Evolutionary conservation across 2,329 filamentous ascomycete genomes (phyloP).

Genomic region (Colletotrichum sp.): DNA sequence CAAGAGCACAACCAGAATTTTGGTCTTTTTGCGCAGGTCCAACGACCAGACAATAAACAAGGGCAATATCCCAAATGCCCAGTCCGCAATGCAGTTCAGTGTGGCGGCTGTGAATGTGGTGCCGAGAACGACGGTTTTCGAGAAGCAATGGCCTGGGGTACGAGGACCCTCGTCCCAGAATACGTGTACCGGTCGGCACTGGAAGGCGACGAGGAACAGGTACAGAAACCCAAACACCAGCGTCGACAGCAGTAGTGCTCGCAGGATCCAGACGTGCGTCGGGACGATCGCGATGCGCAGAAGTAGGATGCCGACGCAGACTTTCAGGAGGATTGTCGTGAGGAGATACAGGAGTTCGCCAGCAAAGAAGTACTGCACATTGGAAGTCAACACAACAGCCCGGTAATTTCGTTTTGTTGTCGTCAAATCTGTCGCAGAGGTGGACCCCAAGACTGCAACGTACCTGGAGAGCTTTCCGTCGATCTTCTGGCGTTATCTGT

Average conservation of each 20-base stretch:
- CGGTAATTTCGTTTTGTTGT: background rate
- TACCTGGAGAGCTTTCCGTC: conserved; percentile 32
- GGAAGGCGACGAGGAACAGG: conserved; percentile 43
- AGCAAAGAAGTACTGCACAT: conserved; percentile 36
- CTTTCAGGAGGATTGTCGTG: conserved; percentile 31
- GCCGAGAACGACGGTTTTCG: conserved; percentile 26
- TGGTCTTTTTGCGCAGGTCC: conserved; percentile 41
- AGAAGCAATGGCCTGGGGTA: conserved; percentile 32
- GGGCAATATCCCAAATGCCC: conserved; percentile 42
- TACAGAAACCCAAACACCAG: conserved; percentile 39
- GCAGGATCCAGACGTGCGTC: conserved; percentile 38
- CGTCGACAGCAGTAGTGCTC: conserved; percentile 36
- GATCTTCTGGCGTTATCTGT: conserved; percentile 19
- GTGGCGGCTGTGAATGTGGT: conserved; percentile 41
- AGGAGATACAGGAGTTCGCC: conserved; percentile 44
- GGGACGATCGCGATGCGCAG: conserved; percentile 42
- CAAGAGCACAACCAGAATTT: conserved; percentile 36
- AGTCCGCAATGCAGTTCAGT: conserved; percentile 41
- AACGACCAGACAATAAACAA: conserved; percentile 45
- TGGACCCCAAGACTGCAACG: background rate
- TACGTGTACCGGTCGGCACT: conserved; percentile 40
- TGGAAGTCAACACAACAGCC: background rate
- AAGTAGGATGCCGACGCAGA: conserved; percentile 45
- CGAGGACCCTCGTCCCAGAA: conserved; percentile 38
- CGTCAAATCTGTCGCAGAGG: background rate